Evolutionary conservation across 148 eudicot genomes (phyloP).

Genomic region (Suaeda aralocaspica): DNA sequence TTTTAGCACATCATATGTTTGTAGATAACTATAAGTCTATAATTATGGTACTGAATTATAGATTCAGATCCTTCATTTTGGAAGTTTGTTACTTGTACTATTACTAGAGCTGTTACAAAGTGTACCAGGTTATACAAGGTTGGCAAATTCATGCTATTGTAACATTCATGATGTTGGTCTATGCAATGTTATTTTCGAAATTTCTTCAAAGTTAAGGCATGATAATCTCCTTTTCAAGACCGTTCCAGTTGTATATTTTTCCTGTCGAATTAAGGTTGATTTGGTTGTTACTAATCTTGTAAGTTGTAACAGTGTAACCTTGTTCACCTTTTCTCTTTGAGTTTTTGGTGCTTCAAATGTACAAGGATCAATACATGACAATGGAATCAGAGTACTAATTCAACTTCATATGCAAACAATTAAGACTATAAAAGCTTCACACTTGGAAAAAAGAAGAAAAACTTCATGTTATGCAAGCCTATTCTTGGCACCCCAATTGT

Average conservation of each 20-base stretch:
- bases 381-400: not conserved
- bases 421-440: no score
- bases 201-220: not conserved
- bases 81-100: constrained; percentile 11
- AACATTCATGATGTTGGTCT: not conserved
- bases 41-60: not conserved
- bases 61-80: not conserved
- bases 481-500: not conserved
- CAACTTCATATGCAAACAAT: no score
- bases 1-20: constrained; percentile 35
- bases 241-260: not conserved
- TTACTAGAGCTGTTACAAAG: not conserved
- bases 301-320: not conserved
- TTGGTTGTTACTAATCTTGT: not conserved
- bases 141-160: not conserved
- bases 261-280: not conserved
- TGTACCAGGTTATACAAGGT: not conserved
- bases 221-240: not conserved
- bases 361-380: no score
- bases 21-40: constrained; percentile 8
- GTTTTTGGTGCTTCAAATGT: not conserved
- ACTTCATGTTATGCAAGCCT: no score
- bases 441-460: no score
- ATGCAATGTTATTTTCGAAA: not conserved
- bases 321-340: not conserved